Conservation (phyloP, 345 rosid species). For the Salix viminalis region DNA sequence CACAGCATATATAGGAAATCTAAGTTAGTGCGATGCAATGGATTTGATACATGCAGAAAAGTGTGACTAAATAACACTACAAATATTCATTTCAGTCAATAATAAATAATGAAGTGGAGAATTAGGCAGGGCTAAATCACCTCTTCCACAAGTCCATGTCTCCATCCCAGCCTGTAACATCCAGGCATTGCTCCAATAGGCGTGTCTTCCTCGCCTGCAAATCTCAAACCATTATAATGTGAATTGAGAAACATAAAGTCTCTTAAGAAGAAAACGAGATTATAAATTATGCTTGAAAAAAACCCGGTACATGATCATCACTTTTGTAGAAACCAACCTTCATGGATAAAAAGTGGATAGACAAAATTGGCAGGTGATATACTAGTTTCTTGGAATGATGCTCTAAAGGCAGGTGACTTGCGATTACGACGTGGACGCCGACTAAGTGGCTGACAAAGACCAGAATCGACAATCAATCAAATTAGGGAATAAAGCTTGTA, state of each 20-base stretch:
- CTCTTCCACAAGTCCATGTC: constrained; percentile 87
- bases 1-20: neutral
- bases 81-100: neutral
- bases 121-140: constrained; percentile 28
- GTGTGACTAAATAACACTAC: neutral
- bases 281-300: constrained; percentile 4
- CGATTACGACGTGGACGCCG: constrained; percentile 88
- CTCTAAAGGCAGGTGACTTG: constrained; percentile 57
- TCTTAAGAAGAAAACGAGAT: neutral
- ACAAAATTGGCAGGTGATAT: constrained; percentile 84
- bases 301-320: neutral
- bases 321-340: constrained; percentile 43
- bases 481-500: neutral
- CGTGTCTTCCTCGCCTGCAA: constrained; percentile 84
- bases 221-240: neutral
- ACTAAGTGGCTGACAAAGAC: constrained; percentile 53
- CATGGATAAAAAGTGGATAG: constrained; percentile 90
- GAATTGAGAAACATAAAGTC: neutral
- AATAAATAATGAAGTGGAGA: neutral
- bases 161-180: constrained; percentile 96
- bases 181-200: constrained; percentile 99
- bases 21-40: neutral
- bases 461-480: neutral
- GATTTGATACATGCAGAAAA: neutral
- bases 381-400: constrained; percentile 79